phyloP scores from a whole-genome alignment of 306 rosid species.

The Acacia acuminata region DNA sequence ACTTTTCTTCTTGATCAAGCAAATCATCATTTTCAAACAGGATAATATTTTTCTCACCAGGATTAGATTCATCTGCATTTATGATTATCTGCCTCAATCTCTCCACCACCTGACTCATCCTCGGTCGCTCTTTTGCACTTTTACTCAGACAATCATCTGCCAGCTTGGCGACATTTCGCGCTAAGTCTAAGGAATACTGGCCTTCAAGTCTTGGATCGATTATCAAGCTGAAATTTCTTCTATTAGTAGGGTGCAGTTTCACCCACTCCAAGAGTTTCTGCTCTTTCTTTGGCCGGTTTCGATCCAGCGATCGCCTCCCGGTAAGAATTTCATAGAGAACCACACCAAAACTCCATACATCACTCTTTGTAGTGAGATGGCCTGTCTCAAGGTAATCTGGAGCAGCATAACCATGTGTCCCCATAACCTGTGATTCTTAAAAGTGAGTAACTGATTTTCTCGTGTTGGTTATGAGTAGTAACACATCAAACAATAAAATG shows the following conservation, averaged over 20 bases:
- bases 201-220: slow-evolving; percentile 72
- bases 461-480: neutral
- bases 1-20: slow-evolving; percentile 33
- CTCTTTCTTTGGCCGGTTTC: slow-evolving; percentile 47
- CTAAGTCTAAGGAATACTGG: slow-evolving; percentile 49
- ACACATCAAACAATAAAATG: neutral
- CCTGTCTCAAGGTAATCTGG: slow-evolving; percentile 68
- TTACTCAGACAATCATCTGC: slow-evolving; percentile 67
- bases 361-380: slow-evolving; percentile 64
- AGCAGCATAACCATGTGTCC: slow-evolving; percentile 71
- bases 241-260: slow-evolving; percentile 53
- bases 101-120: slow-evolving; percentile 69
- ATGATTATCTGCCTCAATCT: slow-evolving; percentile 61
- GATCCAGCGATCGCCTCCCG: slow-evolving; percentile 58
- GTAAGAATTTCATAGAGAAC: slow-evolving; percentile 62
- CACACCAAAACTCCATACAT: slow-evolving; percentile 73
- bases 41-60: slow-evolving; percentile 33
- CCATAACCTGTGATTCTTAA: slow-evolving; percentile 50
- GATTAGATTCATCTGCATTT: slow-evolving; percentile 39
- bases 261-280: slow-evolving; percentile 70
- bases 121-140: slow-evolving; percentile 73
- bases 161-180: slow-evolving; percentile 52
- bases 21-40: slow-evolving; percentile 32
- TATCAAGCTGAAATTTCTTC: slow-evolving; percentile 54
- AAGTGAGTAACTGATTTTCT: neutral